Percentiles rank a stretch among this genome's conserved stretches.
phyloP scores from a whole-genome alignment of 2,329 filamentous ascomycete species.

The Samsoniella hepiali region DNA sequence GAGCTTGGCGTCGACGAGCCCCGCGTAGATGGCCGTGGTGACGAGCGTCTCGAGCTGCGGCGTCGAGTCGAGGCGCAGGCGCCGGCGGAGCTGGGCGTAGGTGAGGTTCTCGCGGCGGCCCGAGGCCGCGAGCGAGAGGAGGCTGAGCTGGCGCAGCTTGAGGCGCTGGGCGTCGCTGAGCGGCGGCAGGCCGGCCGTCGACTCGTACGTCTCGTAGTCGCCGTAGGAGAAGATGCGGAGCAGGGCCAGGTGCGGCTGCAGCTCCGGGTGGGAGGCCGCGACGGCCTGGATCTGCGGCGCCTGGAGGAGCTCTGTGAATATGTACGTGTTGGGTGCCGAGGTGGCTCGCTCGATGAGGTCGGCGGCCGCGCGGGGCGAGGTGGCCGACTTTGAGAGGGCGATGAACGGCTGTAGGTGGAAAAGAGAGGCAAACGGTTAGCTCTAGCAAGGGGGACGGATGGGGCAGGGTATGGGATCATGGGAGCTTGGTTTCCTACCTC shows the following conservation, averaged over 20 bases:
- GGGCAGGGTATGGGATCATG: background rate
- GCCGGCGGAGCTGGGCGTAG: slow-evolving; percentile 65
- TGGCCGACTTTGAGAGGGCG: slow-evolving; percentile 80
- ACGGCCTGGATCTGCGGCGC: slow-evolving; percentile 76
- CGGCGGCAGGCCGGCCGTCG: slow-evolving; percentile 54
- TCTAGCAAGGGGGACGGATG: background rate
- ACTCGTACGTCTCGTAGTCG: slow-evolving; percentile 72
- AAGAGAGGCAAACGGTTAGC: background rate
- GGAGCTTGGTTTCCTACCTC: slow-evolving; percentile 43
- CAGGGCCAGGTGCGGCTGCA: slow-evolving; percentile 61
- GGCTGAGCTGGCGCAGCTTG: slow-evolving; percentile 88
- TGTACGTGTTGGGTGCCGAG: slow-evolving; percentile 81
- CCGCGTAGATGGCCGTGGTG: slow-evolving; percentile 82
- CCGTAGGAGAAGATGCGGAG: slow-evolving; percentile 92
- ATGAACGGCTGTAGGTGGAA: slow-evolving; percentile 73
- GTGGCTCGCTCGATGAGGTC: slow-evolving; percentile 87
- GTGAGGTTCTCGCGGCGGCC: slow-evolving; percentile 53
- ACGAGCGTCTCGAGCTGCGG: slow-evolving; percentile 81
- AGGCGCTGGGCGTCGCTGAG: slow-evolving; percentile 70
- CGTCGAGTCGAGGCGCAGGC: slow-evolving; percentile 63
- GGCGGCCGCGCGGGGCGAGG: slow-evolving; percentile 76
- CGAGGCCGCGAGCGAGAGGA: slow-evolving; percentile 67
- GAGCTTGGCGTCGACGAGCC: slow-evolving; percentile 76
- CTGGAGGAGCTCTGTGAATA: slow-evolving; percentile 91
- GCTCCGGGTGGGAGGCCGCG: slow-evolving; percentile 47